A percentile compares a stretch with the other conserved stretches of the same genome.
These are phyloP conservation scores for Boletus pseudopeckii DNA, from an alignment of 768 basidiomycete species.

Conservation along the genomic window DNA sequence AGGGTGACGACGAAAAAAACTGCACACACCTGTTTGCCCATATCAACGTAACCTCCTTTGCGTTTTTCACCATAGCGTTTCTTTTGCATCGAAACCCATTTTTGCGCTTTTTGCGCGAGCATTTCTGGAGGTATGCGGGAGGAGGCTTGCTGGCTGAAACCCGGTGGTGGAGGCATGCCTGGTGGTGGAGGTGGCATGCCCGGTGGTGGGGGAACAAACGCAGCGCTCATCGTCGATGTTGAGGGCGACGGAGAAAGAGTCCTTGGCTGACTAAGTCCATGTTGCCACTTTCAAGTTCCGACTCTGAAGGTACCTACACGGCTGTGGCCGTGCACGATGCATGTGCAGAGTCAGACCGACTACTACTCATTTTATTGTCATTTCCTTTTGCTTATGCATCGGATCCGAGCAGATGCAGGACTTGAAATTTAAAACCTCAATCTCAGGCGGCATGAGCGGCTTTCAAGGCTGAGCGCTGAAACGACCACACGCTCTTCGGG, in stretches of 20 bases:
- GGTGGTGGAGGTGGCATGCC: constrained; percentile 43
- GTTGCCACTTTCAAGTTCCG: constrained; percentile 22
- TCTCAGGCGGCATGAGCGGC: too few species aligned
- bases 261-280: constrained; percentile 23
- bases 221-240: constrained; percentile 32
- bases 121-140: constrained; percentile 59
- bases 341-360: too few species aligned
- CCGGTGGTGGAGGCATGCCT: constrained; percentile 38
- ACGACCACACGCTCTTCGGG: too few species aligned
- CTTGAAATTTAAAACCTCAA: too few species aligned
- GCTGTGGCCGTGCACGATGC: too few species aligned
- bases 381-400: neutral
- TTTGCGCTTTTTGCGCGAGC: constrained; percentile 88
- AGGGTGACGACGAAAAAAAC: neutral
- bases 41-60: constrained; percentile 84
- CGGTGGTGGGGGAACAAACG: constrained; percentile 38
- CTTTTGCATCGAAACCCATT: constrained; percentile 93
- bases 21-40: constrained; percentile 83
- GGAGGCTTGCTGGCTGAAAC: constrained; percentile 31
- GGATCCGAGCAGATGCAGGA: too few species aligned
- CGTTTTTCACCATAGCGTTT: constrained; percentile 91
- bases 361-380: too few species aligned
- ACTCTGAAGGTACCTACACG: neutral
- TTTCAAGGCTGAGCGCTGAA: too few species aligned
- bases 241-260: constrained; percentile 26